These are phyloP conservation scores for Pestalotiopsis sp. DNA, from an alignment of 2,329 filamentous ascomycete genomes.

Conservation along the genomic window DNA sequence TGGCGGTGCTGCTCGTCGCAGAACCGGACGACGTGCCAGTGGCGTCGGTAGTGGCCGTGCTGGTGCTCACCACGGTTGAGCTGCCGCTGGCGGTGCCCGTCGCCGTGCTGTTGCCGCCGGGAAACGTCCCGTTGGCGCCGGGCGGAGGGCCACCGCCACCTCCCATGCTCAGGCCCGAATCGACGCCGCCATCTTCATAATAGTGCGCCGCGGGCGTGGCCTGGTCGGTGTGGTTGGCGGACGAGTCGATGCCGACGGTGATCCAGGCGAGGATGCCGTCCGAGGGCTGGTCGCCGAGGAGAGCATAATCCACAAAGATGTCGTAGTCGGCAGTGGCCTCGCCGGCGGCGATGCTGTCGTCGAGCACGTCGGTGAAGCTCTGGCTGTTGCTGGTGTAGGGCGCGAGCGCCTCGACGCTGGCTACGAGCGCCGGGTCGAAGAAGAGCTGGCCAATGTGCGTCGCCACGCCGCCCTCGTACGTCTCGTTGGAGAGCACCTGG, in stretches of 20 bases:
- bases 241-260: slow-evolving; percentile 6
- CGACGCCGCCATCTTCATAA: slow-evolving; percentile 1
- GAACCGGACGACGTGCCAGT: not conserved
- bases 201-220: slow-evolving; percentile 6
- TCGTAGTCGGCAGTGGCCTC: not conserved
- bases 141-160: not conserved
- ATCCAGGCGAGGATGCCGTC: slow-evolving; percentile 12
- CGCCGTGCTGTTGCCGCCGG: not conserved
- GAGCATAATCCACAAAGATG: not conserved
- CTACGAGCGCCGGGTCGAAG: slow-evolving; percentile 63
- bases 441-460: slow-evolving; percentile 67
- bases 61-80: not conserved
- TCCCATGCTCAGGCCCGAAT: slow-evolving; percentile 1
- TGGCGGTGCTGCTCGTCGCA: not conserved
- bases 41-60: not conserved
- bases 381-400: slow-evolving; percentile 7
- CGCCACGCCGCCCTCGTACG: slow-evolving; percentile 44
- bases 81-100: not conserved
- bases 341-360: not conserved
- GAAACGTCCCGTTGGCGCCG: not conserved
- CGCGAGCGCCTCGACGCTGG: slow-evolving; percentile 12
- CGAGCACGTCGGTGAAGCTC: not conserved
- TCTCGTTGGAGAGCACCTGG: slow-evolving; percentile 42
- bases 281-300: not conserved
- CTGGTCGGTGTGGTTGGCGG: slow-evolving; percentile 3